Evolutionary conservation across 2,329 filamentous ascomycete species (phyloP).

Genomic region (Rhynchosporium agropyri): DNA sequence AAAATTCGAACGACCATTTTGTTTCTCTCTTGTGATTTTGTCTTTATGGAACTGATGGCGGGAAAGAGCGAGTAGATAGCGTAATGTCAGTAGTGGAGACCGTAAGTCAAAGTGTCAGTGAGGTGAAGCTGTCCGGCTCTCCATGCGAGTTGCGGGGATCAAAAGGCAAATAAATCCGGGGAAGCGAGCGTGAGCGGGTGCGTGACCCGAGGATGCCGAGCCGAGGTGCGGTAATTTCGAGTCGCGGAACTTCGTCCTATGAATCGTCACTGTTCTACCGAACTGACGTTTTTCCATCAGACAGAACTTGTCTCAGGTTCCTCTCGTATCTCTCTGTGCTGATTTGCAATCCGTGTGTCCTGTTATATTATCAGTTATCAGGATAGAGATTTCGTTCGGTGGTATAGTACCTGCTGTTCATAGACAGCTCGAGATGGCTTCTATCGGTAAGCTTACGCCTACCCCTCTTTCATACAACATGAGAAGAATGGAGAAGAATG

Average conservation of each 20-base stretch:
- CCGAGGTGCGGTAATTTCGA: not conserved
- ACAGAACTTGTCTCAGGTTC: too few species aligned
- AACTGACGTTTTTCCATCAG: too few species aligned
- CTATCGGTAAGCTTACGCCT: slow-evolving; percentile 3
- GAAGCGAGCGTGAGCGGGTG: not conserved
- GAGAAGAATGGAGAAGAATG: not conserved
- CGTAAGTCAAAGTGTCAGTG: not conserved
- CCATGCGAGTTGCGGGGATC: not conserved
- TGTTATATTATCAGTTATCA: too few species aligned
- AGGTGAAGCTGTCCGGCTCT: not conserved
- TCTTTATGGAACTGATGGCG: not conserved
- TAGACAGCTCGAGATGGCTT: slow-evolving; percentile 1
- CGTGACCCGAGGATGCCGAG: not conserved
- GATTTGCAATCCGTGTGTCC: too few species aligned
- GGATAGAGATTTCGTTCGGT: not conserved
- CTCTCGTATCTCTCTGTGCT: too few species aligned
- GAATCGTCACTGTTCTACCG: not conserved
- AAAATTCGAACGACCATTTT: not conserved
- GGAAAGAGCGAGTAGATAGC: too few species aligned
- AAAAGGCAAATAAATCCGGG: not conserved
- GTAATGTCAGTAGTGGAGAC: not conserved
- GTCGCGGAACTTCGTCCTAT: not conserved
- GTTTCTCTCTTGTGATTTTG: not conserved
- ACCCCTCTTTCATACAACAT: not conserved
- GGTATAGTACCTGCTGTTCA: not conserved